Evolutionary conservation across 2,329 filamentous ascomycete species (phyloP).

Genomic region (Sclerotinia sclerotiorum): DNA sequence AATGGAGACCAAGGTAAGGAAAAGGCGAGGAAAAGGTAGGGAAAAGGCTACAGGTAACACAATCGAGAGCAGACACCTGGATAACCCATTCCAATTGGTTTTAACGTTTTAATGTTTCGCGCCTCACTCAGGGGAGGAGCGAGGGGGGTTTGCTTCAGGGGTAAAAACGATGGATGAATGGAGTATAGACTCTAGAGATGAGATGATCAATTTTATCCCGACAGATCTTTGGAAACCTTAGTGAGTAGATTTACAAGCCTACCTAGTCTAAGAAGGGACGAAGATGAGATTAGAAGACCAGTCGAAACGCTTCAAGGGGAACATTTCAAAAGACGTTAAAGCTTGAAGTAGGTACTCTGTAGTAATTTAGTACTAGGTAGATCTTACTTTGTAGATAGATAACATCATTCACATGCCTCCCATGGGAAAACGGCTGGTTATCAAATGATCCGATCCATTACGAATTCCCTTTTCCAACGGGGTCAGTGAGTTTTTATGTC

Average conservation of each 20-base stretch:
- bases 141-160: constrained; percentile 2
- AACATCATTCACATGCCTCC: too few species aligned
- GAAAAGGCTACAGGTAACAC: neutral
- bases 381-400: neutral
- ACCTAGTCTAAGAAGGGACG: neutral
- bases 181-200: neutral
- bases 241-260: neutral
- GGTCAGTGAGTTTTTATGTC: neutral
- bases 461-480: neutral
- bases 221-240: constrained; percentile 1
- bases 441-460: neutral
- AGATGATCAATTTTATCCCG: constrained; percentile 10
- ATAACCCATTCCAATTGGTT: neutral
- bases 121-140: constrained; percentile 8
- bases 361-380: too few species aligned
- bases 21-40: neutral
- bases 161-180: neutral
- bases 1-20: neutral
- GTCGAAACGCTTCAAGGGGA: constrained; percentile 3
- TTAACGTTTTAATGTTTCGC: neutral
- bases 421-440: constrained; percentile 1
- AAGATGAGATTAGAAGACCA: constrained; percentile 2
- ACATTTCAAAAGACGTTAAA: neutral
- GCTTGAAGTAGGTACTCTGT: neutral
- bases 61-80: neutral